These are phyloP conservation scores for Eutrema yunnanense DNA, from an alignment of 345 rosid species.

Conservation along the genomic window DNA sequence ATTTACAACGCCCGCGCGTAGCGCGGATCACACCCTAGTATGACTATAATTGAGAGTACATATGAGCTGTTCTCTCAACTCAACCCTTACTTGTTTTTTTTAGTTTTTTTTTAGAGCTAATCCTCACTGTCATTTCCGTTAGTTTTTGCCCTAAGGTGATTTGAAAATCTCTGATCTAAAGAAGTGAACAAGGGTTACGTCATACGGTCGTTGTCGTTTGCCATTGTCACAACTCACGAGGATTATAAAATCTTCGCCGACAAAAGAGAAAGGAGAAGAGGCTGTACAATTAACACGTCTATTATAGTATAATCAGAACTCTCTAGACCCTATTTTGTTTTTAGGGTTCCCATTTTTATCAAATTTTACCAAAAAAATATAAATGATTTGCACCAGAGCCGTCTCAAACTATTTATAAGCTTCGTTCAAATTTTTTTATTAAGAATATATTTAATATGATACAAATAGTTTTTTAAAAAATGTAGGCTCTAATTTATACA, in stretches of 20 bases:
- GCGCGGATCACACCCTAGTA: too few species aligned
- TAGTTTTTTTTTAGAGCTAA: neutral
- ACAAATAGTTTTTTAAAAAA: too few species aligned
- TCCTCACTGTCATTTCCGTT: neutral
- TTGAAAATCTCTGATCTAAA: neutral
- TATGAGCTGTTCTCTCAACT: slow-evolving; percentile 10
- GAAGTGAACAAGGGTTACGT: neutral
- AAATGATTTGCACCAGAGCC: neutral
- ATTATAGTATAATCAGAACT: neutral
- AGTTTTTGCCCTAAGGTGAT: slow-evolving; percentile 5
- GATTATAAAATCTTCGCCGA: slow-evolving; percentile 21
- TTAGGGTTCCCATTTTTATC: slow-evolving; percentile 6
- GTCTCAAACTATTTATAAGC: too few species aligned
- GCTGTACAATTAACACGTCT: slow-evolving; percentile 18
- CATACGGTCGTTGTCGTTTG: slow-evolving; percentile 11
- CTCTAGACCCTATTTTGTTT: slow-evolving; percentile 3
- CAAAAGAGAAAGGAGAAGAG: slow-evolving; percentile 7
- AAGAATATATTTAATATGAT: too few species aligned
- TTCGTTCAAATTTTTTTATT: too few species aligned
- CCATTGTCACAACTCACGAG: slow-evolving; percentile 13
- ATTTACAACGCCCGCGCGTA: too few species aligned
- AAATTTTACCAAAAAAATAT: neutral
- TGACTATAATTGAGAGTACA: neutral
- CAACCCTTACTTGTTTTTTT: neutral
- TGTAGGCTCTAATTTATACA: too few species aligned